phyloP scores from a whole-genome alignment of 805 yeast genomes.

The Candida vaughaniae region DNA sequence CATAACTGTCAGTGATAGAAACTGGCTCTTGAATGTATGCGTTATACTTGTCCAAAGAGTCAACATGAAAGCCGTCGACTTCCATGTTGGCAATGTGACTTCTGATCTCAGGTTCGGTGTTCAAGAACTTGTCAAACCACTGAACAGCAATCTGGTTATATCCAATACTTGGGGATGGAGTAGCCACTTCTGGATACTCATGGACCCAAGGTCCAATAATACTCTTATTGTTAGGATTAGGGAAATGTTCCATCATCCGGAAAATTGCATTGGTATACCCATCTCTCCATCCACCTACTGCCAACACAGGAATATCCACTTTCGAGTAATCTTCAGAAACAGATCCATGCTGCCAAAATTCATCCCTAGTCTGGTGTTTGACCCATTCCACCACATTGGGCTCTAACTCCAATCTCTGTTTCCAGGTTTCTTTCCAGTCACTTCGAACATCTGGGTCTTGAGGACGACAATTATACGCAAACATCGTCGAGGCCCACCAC shows the following conservation, averaged over 20 bases:
- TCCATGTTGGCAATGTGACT: neutral
- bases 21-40: conserved; percentile 46
- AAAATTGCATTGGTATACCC: conserved; percentile 47
- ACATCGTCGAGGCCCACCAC: conserved; percentile 53
- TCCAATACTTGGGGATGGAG: conserved; percentile 45
- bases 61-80: conserved; percentile 4
- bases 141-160: conserved; percentile 39
- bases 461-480: conserved; percentile 44
- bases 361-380: conserved; percentile 44
- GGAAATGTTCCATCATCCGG: conserved; percentile 40
- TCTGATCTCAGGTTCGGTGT: conserved; percentile 15
- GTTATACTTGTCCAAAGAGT: conserved; percentile 1
- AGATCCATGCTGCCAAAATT: conserved; percentile 49
- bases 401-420: conserved; percentile 32
- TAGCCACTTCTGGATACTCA: conserved; percentile 49
- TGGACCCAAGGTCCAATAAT: conserved; percentile 51
- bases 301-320: conserved; percentile 43
- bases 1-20: conserved; percentile 36
- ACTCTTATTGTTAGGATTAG: conserved; percentile 28
- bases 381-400: conserved; percentile 46
- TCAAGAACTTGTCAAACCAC: conserved; percentile 42
- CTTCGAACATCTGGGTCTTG: conserved; percentile 42
- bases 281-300: conserved; percentile 49
- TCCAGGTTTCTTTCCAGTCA: conserved; percentile 42
- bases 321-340: conserved; percentile 35